Evolutionary conservation across 768 basidiomycete genomes (phyloP), one percentile per base, ranked within the genome.

Genomic region (Macrolepiota fuliginosa): DNA sequence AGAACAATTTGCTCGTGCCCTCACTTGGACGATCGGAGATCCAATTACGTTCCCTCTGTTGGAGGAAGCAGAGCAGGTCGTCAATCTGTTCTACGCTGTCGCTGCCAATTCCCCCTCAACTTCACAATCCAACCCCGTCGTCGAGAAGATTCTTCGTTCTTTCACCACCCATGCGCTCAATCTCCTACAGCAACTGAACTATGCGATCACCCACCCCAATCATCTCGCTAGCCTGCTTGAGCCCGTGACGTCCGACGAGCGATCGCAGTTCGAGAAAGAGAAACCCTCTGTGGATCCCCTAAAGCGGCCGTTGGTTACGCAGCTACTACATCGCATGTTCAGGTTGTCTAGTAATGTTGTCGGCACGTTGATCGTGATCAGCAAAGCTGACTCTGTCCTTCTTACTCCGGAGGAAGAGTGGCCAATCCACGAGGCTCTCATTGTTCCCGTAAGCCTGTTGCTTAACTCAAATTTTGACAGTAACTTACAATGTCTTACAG

Each of bases 131-230:
- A 80, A 82, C 63, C 76, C 79, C 5, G 81, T 82, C 2, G 80
- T 87, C 17, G 81, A 81, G 56, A 86, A 84, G 65, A 83, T 93
- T 5, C 79, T 94, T 46, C 79, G 81, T 0, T 84, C 84, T 17
- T 94, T 92, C 71, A 84, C 87, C 2, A 78, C 78, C 0, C 85
- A 85, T 63, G 87, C 89, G 0, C 74, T 95, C 19, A 77, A 85
- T 35, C 83, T 96, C 25, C 79, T 97, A 0, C 93, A 94, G 69
- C 91, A 94, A 65, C 74, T 97, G 63, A 95, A 94, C 72, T 94
- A 95, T 65, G 91, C 92, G 0, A 80, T 96, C 51, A 89, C 92
- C 0, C 95, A 98, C 72, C 95, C 95, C 6, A 91, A 95, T 68
- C 89, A 94, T 67, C 81, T 97, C 12, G 86, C 89, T 1, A 88